These are phyloP conservation scores for Venturia asperata DNA, from an alignment of 2,329 filamentous ascomycete species.

Conservation along the genomic window DNA sequence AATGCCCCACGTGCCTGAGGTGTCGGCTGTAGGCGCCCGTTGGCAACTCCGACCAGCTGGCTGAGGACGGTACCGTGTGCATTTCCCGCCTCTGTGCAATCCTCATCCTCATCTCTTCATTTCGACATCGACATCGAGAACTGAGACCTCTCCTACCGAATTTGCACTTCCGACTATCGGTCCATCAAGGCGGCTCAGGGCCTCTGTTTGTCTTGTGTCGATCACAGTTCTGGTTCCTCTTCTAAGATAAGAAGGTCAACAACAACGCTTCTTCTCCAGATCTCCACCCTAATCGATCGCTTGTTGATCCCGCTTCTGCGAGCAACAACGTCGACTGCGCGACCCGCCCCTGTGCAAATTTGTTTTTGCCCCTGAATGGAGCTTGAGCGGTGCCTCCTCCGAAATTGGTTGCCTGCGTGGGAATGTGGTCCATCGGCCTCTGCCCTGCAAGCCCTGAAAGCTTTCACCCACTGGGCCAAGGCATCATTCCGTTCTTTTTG, in stretches of 20 bases:
- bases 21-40: background rate
- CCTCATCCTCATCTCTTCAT: background rate
- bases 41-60: background rate
- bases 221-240: too few relatives aligned
- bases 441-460: background rate
- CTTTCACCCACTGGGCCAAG: background rate
- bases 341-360: background rate
- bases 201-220: too few relatives aligned
- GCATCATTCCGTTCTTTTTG: background rate
- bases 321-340: background rate
- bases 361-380: conserved; percentile 2
- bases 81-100: background rate
- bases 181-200: too few relatives aligned
- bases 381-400: background rate
- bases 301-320: background rate
- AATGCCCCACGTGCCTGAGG: background rate
- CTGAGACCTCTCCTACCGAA: too few relatives aligned
- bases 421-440: background rate
- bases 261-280: too few relatives aligned
- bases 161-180: too few relatives aligned
- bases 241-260: too few relatives aligned
- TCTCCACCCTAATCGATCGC: too few relatives aligned
- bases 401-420: background rate
- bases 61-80: background rate
- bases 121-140: background rate